These are phyloP conservation scores for Talaromyces adpressus DNA, from an alignment of 495 filamentous ascomycete genomes.

Conservation along the genomic window DNA sequence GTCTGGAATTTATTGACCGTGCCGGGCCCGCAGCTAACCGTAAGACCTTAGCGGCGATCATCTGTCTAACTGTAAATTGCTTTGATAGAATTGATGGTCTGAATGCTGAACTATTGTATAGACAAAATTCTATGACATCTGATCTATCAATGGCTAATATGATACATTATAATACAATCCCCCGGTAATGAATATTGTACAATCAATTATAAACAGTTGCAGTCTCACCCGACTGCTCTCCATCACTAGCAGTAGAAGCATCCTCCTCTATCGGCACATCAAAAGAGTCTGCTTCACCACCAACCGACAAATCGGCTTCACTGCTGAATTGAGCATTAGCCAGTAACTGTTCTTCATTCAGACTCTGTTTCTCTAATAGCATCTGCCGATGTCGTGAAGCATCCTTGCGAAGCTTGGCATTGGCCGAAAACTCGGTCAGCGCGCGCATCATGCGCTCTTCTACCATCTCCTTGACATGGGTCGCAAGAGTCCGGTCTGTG, in stretches of 20 bases:
- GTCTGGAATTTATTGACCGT: not conserved
- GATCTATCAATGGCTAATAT: not conserved
- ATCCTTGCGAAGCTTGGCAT: constrained; percentile 37
- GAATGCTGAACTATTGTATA: not conserved
- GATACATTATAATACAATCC: not conserved
- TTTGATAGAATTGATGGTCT: not conserved
- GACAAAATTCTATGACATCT: not conserved
- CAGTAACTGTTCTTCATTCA: not conserved
- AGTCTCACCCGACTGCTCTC: not conserved
- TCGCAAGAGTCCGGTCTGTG: constrained; percentile 64
- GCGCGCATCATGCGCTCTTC: constrained; percentile 69
- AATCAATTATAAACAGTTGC: not conserved
- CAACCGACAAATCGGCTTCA: not conserved
- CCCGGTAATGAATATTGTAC: not conserved
- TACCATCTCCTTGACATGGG: constrained; percentile 71
- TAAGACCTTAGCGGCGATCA: constrained; percentile 1
- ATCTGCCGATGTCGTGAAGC: constrained; percentile 34
- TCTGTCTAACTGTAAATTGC: not conserved
- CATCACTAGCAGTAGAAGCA: not conserved
- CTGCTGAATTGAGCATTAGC: not conserved
- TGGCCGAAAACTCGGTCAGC: constrained; percentile 50
- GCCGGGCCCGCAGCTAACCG: not conserved
- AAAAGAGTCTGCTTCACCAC: not conserved
- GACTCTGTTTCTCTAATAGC: not conserved
- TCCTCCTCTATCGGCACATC: not conserved